These are phyloP conservation scores for Vitis hybrid DNA, from an alignment of 177 flowering plant species.

Conservation along the genomic window DNA sequence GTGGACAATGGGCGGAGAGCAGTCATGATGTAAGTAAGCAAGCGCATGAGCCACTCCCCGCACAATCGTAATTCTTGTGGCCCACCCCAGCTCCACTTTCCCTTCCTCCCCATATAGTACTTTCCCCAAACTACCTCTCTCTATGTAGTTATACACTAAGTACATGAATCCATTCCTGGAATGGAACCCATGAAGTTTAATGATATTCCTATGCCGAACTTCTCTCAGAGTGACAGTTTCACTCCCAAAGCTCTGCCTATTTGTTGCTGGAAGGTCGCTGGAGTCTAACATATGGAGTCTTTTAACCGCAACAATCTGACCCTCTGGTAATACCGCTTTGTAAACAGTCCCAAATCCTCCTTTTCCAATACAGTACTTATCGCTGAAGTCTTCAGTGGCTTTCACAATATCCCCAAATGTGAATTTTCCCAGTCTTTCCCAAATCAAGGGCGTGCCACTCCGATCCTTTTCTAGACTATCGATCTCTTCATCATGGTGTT, in stretches of 20 bases:
- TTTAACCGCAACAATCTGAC: conserved; percentile 60
- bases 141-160: conserved; percentile 19
- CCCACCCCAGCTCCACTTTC: conserved; percentile 46
- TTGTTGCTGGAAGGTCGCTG: conserved; percentile 26
- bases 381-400: conserved; percentile 54
- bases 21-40: conserved; percentile 76
- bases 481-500: conserved; percentile 24
- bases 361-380: conserved; percentile 54
- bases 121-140: conserved; percentile 6
- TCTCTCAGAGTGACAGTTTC: conserved; percentile 55
- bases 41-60: conserved; percentile 69
- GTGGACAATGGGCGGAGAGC: conserved; percentile 64
- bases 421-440: conserved; percentile 56
- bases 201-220: conserved; percentile 57
- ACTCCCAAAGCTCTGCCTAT: conserved; percentile 47
- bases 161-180: conserved; percentile 35
- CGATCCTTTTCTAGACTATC: conserved; percentile 2
- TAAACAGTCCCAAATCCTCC: conserved; percentile 71
- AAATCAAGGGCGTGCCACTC: conserved; percentile 30
- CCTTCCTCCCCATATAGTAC: conserved; percentile 40
- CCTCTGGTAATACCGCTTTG: conserved; percentile 44
- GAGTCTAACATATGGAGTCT: conserved; percentile 41
- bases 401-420: conserved; percentile 47
- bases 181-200: conserved; percentile 58
- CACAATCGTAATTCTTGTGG: conserved; percentile 44